A percentile compares a stretch with the other conserved stretches of the same genome.
These are phyloP conservation scores for Citrus hindsii DNA, from an alignment of 345 rosid genomes.

Conservation along the genomic window DNA sequence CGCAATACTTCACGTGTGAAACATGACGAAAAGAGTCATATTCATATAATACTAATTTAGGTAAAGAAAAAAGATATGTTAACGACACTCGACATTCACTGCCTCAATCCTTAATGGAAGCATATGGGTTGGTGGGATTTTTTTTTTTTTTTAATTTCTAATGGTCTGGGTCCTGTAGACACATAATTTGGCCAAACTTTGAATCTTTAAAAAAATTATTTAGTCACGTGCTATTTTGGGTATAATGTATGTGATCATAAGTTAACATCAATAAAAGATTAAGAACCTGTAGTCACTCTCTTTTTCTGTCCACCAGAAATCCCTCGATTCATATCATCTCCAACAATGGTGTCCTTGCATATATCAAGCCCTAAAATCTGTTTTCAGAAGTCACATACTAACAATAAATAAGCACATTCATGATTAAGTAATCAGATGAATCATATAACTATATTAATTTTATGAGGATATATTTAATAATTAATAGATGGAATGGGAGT, in stretches of 20 bases:
- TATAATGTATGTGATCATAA: no score
- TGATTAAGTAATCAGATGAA: neutral
- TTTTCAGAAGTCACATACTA: neutral
- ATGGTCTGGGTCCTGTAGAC: neutral
- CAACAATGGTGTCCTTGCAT: constrained; percentile 79
- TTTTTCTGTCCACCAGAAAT: constrained; percentile 92
- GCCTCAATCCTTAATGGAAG: neutral
- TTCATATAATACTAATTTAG: no score
- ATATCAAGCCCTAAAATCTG: constrained; percentile 87
- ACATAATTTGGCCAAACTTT: neutral
- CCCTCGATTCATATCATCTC: constrained; percentile 79
- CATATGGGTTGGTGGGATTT: constrained; percentile 8
- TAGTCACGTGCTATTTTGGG: no score
- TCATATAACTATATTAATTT: no score
- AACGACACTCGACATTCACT: no score
- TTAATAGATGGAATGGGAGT: neutral
- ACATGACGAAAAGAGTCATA: no score
- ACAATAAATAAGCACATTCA: neutral
- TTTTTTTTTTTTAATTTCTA: neutral
- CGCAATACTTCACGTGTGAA: no score
- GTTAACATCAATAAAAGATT: neutral
- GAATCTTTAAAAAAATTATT: neutral
- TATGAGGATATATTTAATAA: neutral
- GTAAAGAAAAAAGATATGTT: no score
- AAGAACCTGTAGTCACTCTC: constrained; percentile 80